Evolutionary conservation across 768 basidiomycete species (phyloP), one percentile per base, ranked within the genome.

Genomic region (Lactarius hatsudake): DNA sequence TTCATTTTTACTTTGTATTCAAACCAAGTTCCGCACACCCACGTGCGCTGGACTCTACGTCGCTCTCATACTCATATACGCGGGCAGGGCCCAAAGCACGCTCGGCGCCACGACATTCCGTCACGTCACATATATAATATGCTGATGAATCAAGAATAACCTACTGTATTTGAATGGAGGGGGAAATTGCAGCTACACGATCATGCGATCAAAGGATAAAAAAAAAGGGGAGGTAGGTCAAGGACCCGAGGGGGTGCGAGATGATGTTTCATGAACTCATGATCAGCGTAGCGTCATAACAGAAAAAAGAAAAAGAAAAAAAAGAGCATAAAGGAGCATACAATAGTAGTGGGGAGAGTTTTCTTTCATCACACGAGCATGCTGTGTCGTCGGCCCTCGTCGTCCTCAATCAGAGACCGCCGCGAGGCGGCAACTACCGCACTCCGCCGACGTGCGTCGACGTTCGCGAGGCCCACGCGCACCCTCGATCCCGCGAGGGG

Each of bases 361-460:
- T 53, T 1, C 26, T 32, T 32, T 32, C 30, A 26, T 68, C 63
- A 90, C 59, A 87, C 81, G 32, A 83, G 86, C 80, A 90, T 81
- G 74, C 87, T 89, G 73, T 90, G 88, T 67, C 88, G 78, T 72
- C 89, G 80, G 54, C 79, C 79, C 64, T 89, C 87, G 69, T 81
- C 83, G 68, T 74, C 78, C 73, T 78, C 82, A 71, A 77, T 66
- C 30, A 71, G 76, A 73, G 67, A 75, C 71, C 73, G 76, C 60
- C 78, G 74, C 36, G 74, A 48, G 23, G 65, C 26, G 3, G 61
- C 23, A 20, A 60, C 51, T 26, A 77, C 76, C 28, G 71, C 66
- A 36, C 80, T 80, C 61, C 83, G 83, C 71, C 84, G 79, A 58
- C 88, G 80, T 10, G 83, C 82, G 20, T 87, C 87, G 12, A 84